Conservation (phyloP, 257 asterid genomes). For the Solanum clarkiae region DNA sequence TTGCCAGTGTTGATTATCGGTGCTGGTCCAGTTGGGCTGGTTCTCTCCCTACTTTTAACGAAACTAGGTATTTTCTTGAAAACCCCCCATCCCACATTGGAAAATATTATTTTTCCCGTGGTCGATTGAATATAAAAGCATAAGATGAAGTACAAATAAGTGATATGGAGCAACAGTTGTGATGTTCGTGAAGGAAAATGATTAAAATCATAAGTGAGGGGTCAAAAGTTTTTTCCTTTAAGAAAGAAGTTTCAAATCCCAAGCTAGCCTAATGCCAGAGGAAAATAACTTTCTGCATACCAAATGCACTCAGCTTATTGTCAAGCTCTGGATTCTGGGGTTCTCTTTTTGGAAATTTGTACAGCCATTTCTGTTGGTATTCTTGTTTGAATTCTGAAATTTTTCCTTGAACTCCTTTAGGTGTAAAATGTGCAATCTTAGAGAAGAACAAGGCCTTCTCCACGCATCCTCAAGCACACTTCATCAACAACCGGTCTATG, state of each 20-base stretch:
- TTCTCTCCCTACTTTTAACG: slow-evolving; percentile 70
- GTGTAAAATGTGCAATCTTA: slow-evolving; percentile 69
- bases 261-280: background rate
- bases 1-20: slow-evolving; percentile 84
- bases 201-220: background rate
- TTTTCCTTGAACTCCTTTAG: slow-evolving; percentile 11
- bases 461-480: slow-evolving; percentile 92
- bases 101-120: background rate
- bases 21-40: slow-evolving; percentile 94
- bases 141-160: background rate
- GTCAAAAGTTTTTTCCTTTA: background rate
- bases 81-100: background rate
- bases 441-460: slow-evolving; percentile 66
- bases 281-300: background rate
- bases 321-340: background rate
- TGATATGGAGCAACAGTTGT: background rate
- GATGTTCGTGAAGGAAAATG: background rate
- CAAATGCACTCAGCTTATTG: background rate
- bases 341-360: background rate
- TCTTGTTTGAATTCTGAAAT: background rate
- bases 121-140: background rate
- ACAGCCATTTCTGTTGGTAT: background rate
- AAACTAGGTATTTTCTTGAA: slow-evolving; percentile 43
- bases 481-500: slow-evolving; percentile 84
- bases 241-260: background rate